Percentiles rank a stretch among this genome's conserved stretches.
Evolutionary conservation across 495 filamentous ascomycete genomes (phyloP).

Genomic region (Aspergillus carlsbadensis): DNA sequence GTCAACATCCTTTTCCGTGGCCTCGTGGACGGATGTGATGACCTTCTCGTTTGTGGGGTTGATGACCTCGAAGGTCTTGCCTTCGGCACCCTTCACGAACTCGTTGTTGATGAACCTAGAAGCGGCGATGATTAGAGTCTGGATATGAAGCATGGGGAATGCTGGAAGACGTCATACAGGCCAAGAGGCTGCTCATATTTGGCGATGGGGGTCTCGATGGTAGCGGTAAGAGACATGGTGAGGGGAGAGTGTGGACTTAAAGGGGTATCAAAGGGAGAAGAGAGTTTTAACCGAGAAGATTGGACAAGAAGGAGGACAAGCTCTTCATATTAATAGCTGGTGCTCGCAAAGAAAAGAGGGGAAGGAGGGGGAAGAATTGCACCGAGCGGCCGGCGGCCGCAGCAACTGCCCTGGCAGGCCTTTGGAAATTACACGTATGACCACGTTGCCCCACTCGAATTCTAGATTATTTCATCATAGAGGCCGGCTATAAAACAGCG

Average conservation of each 20-base stretch:
- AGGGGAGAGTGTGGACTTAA: constrained; percentile 4
- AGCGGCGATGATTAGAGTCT: constrained; percentile 8
- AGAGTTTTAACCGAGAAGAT: constrained; percentile 3
- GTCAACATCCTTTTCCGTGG: constrained; percentile 85
- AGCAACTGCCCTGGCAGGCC: no score
- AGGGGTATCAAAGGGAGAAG: constrained; percentile 21
- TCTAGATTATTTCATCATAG: neutral
- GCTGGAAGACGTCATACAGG: constrained; percentile 61
- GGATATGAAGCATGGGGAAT: neutral
- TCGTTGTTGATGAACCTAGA: constrained; percentile 97
- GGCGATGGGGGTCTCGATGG: constrained; percentile 42
- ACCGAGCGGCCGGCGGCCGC: neutral
- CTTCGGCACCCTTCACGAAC: constrained; percentile 80
- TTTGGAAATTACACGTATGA: neutral
- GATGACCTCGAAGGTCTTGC: constrained; percentile 78
- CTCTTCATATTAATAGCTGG: neutral
- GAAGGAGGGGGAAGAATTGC: neutral
- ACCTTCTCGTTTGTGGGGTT: constrained; percentile 67
- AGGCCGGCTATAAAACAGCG: neutral
- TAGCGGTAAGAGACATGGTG: constrained; percentile 42
- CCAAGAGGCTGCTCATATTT: constrained; percentile 84
- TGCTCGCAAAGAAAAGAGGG: neutral
- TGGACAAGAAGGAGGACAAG: neutral
- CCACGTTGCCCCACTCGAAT: neutral
- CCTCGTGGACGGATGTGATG: constrained; percentile 80